Conservation (phyloP, 805 yeast species). For the Zygoascus tannicola region DNA sequence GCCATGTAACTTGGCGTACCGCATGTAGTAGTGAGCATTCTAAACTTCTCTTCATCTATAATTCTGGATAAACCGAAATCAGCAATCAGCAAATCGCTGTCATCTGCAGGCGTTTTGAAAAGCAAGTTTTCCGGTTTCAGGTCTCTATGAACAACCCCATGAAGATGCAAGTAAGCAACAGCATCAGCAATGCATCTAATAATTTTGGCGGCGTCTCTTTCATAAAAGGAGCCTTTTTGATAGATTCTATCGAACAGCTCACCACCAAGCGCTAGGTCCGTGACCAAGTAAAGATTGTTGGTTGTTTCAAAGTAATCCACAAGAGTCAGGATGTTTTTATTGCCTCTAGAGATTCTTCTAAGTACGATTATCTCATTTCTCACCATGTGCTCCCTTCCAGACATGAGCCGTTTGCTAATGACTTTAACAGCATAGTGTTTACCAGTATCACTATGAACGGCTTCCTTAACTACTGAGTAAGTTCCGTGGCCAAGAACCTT, state of each 20-base stretch:
- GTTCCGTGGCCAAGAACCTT: conserved; percentile 35
- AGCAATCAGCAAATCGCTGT: conserved; percentile 39
- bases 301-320: conserved; percentile 64
- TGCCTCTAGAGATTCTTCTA: conserved; percentile 40
- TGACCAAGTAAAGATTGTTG: conserved; percentile 43
- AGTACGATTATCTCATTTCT: conserved; percentile 55
- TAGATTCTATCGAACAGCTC: conserved; percentile 57
- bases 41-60: conserved; percentile 31
- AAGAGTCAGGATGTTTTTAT: conserved; percentile 48
- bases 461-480: conserved; percentile 36
- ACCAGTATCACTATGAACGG: conserved; percentile 32
- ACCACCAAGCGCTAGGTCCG: conserved; percentile 60
- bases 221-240: conserved; percentile 37
- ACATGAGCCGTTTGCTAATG: conserved; percentile 41
- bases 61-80: conserved; percentile 59
- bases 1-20: conserved; percentile 74
- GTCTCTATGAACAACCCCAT: conserved; percentile 61
- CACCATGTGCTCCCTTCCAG: conserved; percentile 46
- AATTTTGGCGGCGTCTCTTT: conserved; percentile 41
- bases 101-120: conserved; percentile 34
- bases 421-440: conserved; percentile 47
- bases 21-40: conserved; percentile 39
- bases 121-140: conserved; percentile 64
- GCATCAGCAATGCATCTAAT: conserved; percentile 45
- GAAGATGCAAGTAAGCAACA: conserved; percentile 46